Evolutionary conservation across 2,329 filamentous ascomycete genomes (phyloP).

Genomic region (Sarocladium oryzae): DNA sequence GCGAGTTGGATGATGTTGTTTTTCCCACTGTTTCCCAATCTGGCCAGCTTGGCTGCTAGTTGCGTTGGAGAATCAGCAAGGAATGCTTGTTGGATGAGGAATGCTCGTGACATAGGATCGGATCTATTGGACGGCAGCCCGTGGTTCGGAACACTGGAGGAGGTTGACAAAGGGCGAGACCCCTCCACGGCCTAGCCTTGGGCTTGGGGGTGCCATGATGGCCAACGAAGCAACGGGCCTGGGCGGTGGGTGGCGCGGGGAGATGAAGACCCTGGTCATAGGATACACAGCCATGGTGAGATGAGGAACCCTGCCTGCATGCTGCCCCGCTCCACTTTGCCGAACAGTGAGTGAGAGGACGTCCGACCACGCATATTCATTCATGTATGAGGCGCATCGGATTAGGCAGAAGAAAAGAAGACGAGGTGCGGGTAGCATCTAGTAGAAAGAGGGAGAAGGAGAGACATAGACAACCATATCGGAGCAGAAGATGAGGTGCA

Average conservation of each 20-base stretch:
- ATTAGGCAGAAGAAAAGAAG: background rate
- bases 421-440: no score
- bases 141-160: background rate
- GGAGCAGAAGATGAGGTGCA: no score
- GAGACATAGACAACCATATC: no score
- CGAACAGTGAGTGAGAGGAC: background rate
- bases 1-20: background rate
- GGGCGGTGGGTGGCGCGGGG: background rate
- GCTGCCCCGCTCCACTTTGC: background rate
- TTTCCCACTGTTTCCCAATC: no score
- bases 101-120: background rate
- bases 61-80: background rate
- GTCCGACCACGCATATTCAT: no score
- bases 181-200: background rate
- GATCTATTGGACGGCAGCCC: background rate
- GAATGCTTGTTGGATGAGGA: background rate
- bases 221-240: background rate
- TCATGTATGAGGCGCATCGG: no score
- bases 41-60: no score
- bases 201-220: background rate
- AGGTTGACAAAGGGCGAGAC: background rate
- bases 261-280: background rate
- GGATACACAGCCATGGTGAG: slow-evolving; percentile 4
- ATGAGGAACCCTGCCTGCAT: slow-evolving; percentile 2
- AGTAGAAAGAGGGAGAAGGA: background rate